Percentiles rank a stretch among this genome's conserved stretches.
These are phyloP conservation scores for Kwoniella dendrophila DNA, from an alignment of 768 basidiomycete genomes.

Conservation along the genomic window DNA sequence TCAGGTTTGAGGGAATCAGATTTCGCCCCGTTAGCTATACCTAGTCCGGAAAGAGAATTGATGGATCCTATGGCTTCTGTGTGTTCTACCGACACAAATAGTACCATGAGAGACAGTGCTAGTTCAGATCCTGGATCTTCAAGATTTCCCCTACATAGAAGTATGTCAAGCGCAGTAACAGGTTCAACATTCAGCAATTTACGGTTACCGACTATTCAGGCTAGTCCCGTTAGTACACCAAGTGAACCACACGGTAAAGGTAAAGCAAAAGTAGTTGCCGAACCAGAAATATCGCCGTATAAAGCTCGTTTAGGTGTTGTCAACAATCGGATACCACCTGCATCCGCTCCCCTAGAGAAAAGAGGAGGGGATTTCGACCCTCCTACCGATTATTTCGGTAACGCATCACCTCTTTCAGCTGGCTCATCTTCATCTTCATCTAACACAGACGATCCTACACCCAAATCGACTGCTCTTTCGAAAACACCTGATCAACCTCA, in stretches of 20 bases:
- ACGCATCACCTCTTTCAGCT: conserved; percentile 26
- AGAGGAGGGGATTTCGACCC: conserved; percentile 61
- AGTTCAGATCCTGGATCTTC: conserved; percentile 53
- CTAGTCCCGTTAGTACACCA: conserved; percentile 44
- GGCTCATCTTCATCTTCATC: conserved; percentile 38
- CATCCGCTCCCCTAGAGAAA: conserved; percentile 64
- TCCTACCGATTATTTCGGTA: conserved; percentile 47
- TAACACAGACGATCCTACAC: conserved; percentile 26
- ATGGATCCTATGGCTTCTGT: conserved; percentile 72
- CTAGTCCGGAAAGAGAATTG: conserved; percentile 87
- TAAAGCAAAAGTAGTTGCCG: conserved; percentile 22
- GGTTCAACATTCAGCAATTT: conserved; percentile 55
- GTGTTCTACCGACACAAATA: conserved; percentile 9
- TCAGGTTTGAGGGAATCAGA: conserved; percentile 55
- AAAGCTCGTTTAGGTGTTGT: conserved; percentile 13
- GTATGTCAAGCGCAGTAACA: conserved; percentile 56
- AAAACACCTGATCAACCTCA: conserved; percentile 10
- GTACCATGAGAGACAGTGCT: conserved; percentile 25
- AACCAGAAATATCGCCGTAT: conserved; percentile 2
- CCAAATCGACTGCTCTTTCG: conserved; percentile 1
- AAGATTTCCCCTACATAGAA: conserved; percentile 45
- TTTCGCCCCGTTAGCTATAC: conserved; percentile 81
- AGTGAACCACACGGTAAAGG: conserved; percentile 58
- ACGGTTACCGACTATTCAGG: conserved; percentile 37
- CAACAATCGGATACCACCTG: conserved; percentile 45